Evolutionary conservation across 129 eudicot genomes (phyloP).

Genomic region (Helichrysum umbraculigerum): DNA sequence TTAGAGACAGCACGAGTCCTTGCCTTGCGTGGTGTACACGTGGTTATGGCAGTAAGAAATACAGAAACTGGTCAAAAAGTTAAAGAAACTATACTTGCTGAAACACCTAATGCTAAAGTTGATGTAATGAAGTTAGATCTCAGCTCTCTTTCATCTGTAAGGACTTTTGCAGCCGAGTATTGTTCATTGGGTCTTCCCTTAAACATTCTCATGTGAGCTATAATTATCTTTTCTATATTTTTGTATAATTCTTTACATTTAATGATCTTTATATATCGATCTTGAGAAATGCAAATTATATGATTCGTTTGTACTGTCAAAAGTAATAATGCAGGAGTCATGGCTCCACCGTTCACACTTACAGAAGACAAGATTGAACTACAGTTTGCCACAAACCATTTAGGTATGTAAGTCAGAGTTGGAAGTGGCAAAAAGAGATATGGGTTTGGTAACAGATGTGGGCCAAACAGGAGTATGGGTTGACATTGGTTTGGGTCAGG

Average conservation of each 20-base stretch:
- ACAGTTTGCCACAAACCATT: conserved; percentile 86
- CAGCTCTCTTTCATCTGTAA: conserved; percentile 59
- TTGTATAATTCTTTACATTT: background rate
- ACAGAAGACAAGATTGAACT: conserved; percentile 74
- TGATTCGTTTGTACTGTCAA: conserved; percentile 20
- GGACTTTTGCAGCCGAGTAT: conserved; percentile 63
- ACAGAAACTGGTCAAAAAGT: conserved; percentile 51
- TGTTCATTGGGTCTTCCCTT: conserved; percentile 57
- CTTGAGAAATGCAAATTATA: background rate
- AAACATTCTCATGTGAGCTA: conserved; percentile 56
- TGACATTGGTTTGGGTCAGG: background rate
- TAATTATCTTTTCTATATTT: background rate
- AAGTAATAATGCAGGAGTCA: conserved; percentile 91
- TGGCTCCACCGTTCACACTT: conserved; percentile 79
- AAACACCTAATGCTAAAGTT: conserved; percentile 60
- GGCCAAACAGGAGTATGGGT: background rate
- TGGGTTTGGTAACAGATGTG: background rate
- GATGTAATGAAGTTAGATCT: conserved; percentile 84
- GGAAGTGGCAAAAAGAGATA: background rate
- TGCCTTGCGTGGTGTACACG: conserved; percentile 64
- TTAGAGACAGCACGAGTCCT: conserved; percentile 67
- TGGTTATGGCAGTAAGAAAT: conserved; percentile 82
- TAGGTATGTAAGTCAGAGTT: conserved; percentile 42
- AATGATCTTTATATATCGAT: background rate
- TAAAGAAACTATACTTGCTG: conserved; percentile 45